A percentile compares a stretch with the other conserved stretches of the same genome.
Evolutionary conservation across 306 rosid species (phyloP).

Genomic region (Castanea crenata): DNA sequence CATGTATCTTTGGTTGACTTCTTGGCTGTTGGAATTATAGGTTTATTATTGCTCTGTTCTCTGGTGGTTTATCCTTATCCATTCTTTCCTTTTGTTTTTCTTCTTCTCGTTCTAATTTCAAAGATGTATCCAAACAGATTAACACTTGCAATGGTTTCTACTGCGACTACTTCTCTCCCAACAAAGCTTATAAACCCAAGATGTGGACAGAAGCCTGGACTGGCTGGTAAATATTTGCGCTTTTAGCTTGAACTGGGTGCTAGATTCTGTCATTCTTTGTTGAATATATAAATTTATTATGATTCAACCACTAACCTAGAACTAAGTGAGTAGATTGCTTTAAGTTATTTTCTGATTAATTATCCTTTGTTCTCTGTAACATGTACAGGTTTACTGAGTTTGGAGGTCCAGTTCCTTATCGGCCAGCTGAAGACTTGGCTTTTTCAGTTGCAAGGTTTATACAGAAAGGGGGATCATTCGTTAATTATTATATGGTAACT

Average conservation of each 20-base stretch:
- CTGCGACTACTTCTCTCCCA: slow-evolving; percentile 93
- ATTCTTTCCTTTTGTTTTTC: background rate
- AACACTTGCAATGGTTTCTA: slow-evolving; percentile 96
- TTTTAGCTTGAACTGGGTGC: slow-evolving; percentile 13
- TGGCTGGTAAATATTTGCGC: slow-evolving; percentile 64
- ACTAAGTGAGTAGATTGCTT: slow-evolving; percentile 1
- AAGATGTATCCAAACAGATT: slow-evolving; percentile 49
- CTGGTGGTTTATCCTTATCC: background rate
- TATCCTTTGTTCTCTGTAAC: slow-evolving; percentile 8
- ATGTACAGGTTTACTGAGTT: slow-evolving; percentile 79
- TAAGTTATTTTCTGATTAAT: slow-evolving; percentile 12
- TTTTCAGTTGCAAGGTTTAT: slow-evolving; percentile 93
- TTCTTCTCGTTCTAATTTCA: slow-evolving; percentile 11
- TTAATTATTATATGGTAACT: slow-evolving; percentile 92
- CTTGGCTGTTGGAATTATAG: slow-evolving; percentile 7
- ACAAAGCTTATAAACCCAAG: slow-evolving; percentile 93
- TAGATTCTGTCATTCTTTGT: slow-evolving; percentile 7
- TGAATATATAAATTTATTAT: background rate
- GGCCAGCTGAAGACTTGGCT: slow-evolving; percentile 95
- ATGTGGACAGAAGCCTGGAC: slow-evolving; percentile 99
- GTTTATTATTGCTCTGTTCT: slow-evolving; percentile 1
- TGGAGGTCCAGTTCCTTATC: slow-evolving; percentile 90
- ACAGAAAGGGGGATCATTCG: slow-evolving; percentile 90
- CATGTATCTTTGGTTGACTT: slow-evolving; percentile 8
- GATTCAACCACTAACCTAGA: background rate